Evolutionary conservation across 768 basidiomycete genomes (phyloP).

Genomic region (Pisolithus tinctorius): DNA sequence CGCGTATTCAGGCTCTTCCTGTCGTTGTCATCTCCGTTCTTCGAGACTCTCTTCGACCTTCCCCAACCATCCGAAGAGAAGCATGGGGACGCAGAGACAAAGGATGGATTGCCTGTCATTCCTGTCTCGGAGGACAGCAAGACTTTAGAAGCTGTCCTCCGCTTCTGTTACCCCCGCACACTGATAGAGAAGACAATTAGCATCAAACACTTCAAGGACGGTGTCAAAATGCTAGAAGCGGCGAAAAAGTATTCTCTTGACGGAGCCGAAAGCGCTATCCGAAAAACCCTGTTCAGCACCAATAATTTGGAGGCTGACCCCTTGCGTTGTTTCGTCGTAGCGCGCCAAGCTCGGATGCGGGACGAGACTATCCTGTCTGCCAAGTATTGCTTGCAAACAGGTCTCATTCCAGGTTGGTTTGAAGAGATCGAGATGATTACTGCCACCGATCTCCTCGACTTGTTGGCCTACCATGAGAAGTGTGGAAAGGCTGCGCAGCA

Average conservation of each 20-base stretch:
- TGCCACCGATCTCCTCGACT: constrained; percentile 17
- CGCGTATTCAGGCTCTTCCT: constrained; percentile 28
- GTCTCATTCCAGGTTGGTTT: constrained; percentile 17
- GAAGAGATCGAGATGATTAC: constrained; percentile 23
- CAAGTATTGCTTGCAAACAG: constrained; percentile 17
- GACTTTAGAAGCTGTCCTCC: constrained; percentile 18
- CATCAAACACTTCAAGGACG: background rate
- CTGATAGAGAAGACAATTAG: constrained; percentile 12
- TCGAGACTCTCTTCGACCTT: constrained; percentile 25
- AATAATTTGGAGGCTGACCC: constrained; percentile 15
- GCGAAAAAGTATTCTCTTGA: constrained; percentile 13
- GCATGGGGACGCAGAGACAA: constrained; percentile 4
- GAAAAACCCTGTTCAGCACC: constrained; percentile 14
- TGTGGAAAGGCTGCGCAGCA: constrained; percentile 10
- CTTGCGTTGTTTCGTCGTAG: constrained; percentile 27
- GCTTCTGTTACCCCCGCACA: constrained; percentile 23
- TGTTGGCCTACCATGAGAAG: constrained; percentile 17
- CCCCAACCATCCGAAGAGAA: constrained; percentile 15
- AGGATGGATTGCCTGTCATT: constrained; percentile 17
- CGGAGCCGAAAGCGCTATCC: constrained; percentile 11
- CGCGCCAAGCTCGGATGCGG: constrained; percentile 17
- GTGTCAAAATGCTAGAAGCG: constrained; percentile 7
- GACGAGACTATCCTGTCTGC: constrained; percentile 24
- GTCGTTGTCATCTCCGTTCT: constrained; percentile 30
- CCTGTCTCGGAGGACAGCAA: constrained; percentile 14